phyloP scores from a whole-genome alignment of 306 rosid species.

The Senna siamea region DNA sequence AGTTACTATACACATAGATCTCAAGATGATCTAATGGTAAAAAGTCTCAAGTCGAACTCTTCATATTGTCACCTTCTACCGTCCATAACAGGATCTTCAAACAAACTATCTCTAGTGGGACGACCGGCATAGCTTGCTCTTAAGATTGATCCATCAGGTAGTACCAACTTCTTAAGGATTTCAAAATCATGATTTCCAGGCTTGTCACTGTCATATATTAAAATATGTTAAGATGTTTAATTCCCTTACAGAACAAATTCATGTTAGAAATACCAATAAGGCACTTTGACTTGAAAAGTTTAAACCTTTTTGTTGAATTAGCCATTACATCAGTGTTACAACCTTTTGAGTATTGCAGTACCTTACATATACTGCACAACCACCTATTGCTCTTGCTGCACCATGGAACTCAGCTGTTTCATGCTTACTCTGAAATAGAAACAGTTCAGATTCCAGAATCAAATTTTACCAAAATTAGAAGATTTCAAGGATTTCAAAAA shows the following conservation, averaged over 20 bases:
- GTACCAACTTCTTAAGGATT: constrained; percentile 64
- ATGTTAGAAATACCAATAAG: background rate
- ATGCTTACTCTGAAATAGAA: constrained; percentile 64
- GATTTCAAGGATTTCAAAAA: constrained; percentile 5
- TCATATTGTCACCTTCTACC: constrained; percentile 47
- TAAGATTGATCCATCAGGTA: constrained; percentile 71
- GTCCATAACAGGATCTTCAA: constrained; percentile 67
- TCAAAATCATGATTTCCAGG: constrained; percentile 72
- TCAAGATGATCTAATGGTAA: no score
- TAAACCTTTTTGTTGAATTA: no score
- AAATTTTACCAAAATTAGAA: background rate
- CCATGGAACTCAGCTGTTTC: constrained; percentile 78
- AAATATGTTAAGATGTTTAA: background rate
- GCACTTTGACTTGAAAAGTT: background rate
- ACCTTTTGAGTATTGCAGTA: constrained; percentile 18
- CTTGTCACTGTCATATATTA: constrained; percentile 57
- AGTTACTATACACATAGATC: no score
- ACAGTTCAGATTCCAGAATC: constrained; percentile 7
- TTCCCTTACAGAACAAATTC: background rate
- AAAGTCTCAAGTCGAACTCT: no score
- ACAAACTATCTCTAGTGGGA: constrained; percentile 77
- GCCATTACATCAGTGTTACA: no score
- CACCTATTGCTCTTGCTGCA: constrained; percentile 85
- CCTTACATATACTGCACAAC: constrained; percentile 80
- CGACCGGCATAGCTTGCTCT: constrained; percentile 72